Conservation (phyloP, 352 stramenopile genomes). For the Elongisporangium undulatum region DNA sequence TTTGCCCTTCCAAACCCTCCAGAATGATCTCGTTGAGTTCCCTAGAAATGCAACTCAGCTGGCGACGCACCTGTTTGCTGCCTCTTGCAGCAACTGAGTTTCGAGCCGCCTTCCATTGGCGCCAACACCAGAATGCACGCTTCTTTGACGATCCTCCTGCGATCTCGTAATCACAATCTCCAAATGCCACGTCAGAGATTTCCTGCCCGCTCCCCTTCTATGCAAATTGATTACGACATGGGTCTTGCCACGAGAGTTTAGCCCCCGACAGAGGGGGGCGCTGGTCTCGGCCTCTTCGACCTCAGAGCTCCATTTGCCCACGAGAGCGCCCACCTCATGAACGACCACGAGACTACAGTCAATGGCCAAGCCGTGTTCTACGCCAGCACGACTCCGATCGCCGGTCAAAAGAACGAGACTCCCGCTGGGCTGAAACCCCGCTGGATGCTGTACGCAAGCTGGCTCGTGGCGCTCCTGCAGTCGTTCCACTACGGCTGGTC, state of each 20-base stretch:
- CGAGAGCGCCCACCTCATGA: background rate
- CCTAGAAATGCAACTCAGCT: too few species aligned
- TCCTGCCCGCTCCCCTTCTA: background rate
- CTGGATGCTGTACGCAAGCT: conserved; percentile 26
- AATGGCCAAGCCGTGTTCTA: background rate
- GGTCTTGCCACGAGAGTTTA: background rate
- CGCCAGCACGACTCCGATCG: background rate
- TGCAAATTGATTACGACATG: background rate
- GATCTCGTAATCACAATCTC: background rate
- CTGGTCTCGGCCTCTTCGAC: too few species aligned
- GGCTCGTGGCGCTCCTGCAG: conserved; percentile 9
- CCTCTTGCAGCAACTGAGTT: too few species aligned
- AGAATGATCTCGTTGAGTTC: too few species aligned
- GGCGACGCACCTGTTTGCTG: too few species aligned
- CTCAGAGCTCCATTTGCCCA: background rate
- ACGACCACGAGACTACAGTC: background rate
- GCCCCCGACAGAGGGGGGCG: too few species aligned
- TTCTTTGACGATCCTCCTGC: background rate
- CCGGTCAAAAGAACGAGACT: background rate
- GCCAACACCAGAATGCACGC: too few species aligned
- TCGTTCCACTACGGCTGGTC: conserved; percentile 35
- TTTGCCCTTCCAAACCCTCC: too few species aligned
- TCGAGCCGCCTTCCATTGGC: too few species aligned
- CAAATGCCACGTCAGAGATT: background rate
- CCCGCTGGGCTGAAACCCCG: conserved; percentile 9